A percentile compares a stretch with the other conserved stretches of the same genome.
phyloP scores from a whole-genome alignment of 495 filamentous ascomycete species.

The Glutinoglossum americanum region DNA sequence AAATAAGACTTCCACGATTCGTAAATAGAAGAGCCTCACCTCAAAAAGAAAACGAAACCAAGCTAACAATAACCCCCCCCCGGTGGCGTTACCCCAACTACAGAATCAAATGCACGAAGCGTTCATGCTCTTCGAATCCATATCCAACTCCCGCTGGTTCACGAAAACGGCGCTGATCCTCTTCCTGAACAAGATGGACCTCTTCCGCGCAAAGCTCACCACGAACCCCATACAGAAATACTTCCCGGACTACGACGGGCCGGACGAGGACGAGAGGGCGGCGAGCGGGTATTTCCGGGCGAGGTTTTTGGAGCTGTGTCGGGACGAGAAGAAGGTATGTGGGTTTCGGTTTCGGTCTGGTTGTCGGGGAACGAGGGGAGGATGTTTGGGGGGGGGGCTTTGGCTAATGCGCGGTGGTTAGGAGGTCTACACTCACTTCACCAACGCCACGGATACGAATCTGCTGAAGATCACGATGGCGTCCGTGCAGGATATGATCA shows the following conservation, averaged over 20 bases:
- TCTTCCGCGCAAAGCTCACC: slow-evolving; percentile 82
- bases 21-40: too few relatives aligned
- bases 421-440: slow-evolving; percentile 85
- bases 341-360: background rate
- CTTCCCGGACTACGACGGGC: slow-evolving; percentile 77
- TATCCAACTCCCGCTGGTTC: slow-evolving; percentile 96
- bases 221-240: slow-evolving; percentile 66
- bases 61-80: background rate
- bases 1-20: too few relatives aligned
- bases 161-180: slow-evolving; percentile 88
- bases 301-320: slow-evolving; percentile 69
- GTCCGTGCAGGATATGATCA: slow-evolving; percentile 97
- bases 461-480: slow-evolving; percentile 93
- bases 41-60: too few relatives aligned
- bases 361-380: background rate
- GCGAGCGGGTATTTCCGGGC: slow-evolving; percentile 74
- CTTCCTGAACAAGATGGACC: slow-evolving; percentile 97
- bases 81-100: too few relatives aligned
- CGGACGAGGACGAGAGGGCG: slow-evolving; percentile 28
- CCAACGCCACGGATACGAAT: slow-evolving; percentile 88
- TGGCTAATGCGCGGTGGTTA: background rate
- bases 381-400: background rate
- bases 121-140: slow-evolving; percentile 94
- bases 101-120: slow-evolving; percentile 99
- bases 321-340: slow-evolving; percentile 41